phyloP scores from a whole-genome alignment of 2,329 filamentous ascomycete species.

The Eutypa lata region DNA sequence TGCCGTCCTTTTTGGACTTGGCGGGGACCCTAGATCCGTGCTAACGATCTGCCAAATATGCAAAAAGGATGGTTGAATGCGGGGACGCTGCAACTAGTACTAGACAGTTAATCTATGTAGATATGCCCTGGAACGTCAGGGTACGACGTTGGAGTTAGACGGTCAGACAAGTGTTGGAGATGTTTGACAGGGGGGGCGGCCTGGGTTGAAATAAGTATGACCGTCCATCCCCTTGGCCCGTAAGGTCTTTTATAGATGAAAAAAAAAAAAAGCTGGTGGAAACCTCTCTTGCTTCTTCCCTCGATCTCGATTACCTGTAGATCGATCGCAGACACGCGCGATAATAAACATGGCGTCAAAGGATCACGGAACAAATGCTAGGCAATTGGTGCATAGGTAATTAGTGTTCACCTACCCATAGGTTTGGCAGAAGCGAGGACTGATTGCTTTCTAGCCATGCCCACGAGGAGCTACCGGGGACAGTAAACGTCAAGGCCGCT shows the following conservation, averaged over 20 bases:
- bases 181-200: background rate
- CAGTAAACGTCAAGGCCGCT: constrained; percentile 22
- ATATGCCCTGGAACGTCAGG: background rate
- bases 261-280: too few relatives aligned
- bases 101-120: background rate
- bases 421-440: background rate
- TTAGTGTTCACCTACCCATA: background rate
- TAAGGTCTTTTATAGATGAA: background rate
- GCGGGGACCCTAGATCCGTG: too few relatives aligned
- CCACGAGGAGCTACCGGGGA: constrained; percentile 26
- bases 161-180: background rate
- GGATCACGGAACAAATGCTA: background rate
- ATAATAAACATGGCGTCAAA: background rate
- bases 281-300: too few relatives aligned
- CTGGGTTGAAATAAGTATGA: too few relatives aligned
- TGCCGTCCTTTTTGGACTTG: too few relatives aligned
- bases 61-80: background rate
- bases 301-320: too few relatives aligned
- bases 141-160: background rate
- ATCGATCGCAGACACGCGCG: too few relatives aligned
- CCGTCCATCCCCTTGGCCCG: background rate
- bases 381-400: background rate
- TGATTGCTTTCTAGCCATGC: constrained; percentile 18
- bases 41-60: background rate
- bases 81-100: background rate